Evolutionary conservation across 441 rosid genomes (phyloP).

Genomic region (Breynia disticha): DNA sequence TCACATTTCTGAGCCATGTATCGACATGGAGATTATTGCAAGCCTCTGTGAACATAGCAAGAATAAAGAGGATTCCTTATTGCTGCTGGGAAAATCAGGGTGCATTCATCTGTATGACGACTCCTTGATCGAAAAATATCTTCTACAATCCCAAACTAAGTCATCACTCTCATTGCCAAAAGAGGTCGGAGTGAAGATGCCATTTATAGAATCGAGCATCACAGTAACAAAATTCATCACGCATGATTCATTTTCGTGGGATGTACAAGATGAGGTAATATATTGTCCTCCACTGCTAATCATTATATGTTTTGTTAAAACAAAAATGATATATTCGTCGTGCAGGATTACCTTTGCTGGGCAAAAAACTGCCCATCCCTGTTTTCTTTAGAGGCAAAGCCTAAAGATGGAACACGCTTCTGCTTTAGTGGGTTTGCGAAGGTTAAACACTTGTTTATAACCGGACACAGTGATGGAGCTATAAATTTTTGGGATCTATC

Average conservation of each 20-base stretch:
- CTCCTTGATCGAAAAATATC: slow-evolving; percentile 66
- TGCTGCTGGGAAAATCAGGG: slow-evolving; percentile 81
- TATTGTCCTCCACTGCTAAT: not conserved
- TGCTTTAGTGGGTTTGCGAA: slow-evolving; percentile 63
- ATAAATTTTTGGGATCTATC: slow-evolving; percentile 80
- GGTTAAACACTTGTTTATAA: slow-evolving; percentile 66
- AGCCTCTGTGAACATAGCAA: slow-evolving; percentile 50
- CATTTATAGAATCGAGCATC: slow-evolving; percentile 57
- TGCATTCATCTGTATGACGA: slow-evolving; percentile 67
- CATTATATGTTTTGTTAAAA: not conserved
- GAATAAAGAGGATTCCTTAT: slow-evolving; percentile 43
- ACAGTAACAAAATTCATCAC: slow-evolving; percentile 54
- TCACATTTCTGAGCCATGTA: slow-evolving; percentile 73
- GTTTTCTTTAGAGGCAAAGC: slow-evolving; percentile 44
- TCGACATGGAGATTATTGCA: slow-evolving; percentile 60
- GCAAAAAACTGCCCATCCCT: slow-evolving; percentile 42
- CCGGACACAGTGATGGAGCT: slow-evolving; percentile 83
- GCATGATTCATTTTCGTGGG: slow-evolving; percentile 30
- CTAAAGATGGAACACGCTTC: slow-evolving; percentile 44
- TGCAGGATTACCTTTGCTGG: slow-evolving; percentile 49
- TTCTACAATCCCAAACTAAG: slow-evolving; percentile 64
- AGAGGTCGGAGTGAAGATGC: slow-evolving; percentile 55
- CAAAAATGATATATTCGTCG: not conserved
- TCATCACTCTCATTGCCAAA: slow-evolving; percentile 74
- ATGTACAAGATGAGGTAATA: slow-evolving; percentile 56